A percentile compares a stretch with the other conserved stretches of the same genome.
Evolutionary conservation across 306 rosid species (phyloP).

Genomic region (Ziziphus jujuba): DNA sequence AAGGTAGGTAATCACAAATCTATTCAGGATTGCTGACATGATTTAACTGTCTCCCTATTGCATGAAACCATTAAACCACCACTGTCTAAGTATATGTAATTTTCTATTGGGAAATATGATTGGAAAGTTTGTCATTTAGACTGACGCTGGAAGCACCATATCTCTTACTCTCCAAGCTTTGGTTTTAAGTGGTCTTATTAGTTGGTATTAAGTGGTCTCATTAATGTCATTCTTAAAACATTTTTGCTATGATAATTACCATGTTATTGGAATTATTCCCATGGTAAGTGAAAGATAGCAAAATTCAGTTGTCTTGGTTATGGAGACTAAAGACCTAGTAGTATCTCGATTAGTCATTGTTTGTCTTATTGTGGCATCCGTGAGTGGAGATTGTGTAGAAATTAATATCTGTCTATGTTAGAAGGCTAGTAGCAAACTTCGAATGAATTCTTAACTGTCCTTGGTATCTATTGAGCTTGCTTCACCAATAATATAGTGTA

Average conservation of each 20-base stretch:
- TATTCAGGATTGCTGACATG: background rate
- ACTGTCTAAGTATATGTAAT: background rate
- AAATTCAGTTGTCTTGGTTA: too few species aligned
- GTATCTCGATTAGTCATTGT: too few species aligned
- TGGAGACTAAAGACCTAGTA: too few species aligned
- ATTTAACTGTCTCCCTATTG: background rate
- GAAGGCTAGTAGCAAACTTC: background rate
- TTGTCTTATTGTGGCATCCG: too few species aligned
- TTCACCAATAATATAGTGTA: background rate
- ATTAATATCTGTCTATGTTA: background rate
- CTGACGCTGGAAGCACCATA: too few species aligned
- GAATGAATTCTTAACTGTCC: background rate
- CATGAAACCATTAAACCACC: background rate
- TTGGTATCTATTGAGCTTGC: background rate
- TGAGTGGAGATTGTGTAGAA: background rate
- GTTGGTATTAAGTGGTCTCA: background rate
- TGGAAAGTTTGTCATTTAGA: background rate
- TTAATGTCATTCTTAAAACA: too few species aligned
- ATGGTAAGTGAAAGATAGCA: too few species aligned
- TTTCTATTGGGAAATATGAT: background rate
- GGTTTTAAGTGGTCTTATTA: background rate
- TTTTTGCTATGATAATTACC: too few species aligned
- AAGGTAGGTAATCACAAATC: conserved; percentile 38
- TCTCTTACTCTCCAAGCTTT: too few species aligned
- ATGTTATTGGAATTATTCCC: too few species aligned